Percentiles rank a stretch among this genome's conserved stretches.
Conservation (phyloP, 2,329 filamentous ascomycete species). For the Penicillium sp. region DNA sequence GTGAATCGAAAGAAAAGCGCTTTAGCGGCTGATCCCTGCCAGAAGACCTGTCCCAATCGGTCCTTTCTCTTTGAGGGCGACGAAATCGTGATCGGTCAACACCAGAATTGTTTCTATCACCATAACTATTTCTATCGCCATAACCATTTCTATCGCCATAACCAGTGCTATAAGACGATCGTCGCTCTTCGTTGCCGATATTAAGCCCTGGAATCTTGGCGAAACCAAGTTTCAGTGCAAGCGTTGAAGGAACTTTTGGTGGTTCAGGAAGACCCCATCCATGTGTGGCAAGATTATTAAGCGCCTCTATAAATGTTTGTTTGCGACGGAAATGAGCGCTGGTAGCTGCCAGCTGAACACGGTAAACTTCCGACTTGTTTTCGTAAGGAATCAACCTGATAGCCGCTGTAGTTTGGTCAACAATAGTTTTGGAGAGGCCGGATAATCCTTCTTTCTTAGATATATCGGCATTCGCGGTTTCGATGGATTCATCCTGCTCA, state of each 20-base stretch:
- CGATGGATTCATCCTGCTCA: constrained; percentile 44
- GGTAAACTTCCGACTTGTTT: constrained; percentile 29
- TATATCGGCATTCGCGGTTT: constrained; percentile 34
- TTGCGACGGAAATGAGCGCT: constrained; percentile 29
- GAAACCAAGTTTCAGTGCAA: constrained; percentile 30
- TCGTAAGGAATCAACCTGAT: constrained; percentile 23
- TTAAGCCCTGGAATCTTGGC: constrained; percentile 23
- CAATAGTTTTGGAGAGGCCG: constrained; percentile 16
- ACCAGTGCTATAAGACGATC: background rate
- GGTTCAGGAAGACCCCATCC: constrained; percentile 46
- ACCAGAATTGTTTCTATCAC: background rate
- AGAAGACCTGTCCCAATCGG: background rate
- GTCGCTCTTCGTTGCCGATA: background rate
- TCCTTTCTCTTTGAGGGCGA: background rate
- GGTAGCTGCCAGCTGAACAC: constrained; percentile 21
- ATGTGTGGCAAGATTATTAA: constrained; percentile 44
- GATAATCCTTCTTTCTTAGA: constrained; percentile 20
- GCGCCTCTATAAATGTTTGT: constrained; percentile 37
- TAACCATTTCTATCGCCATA: background rate
- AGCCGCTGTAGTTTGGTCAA: constrained; percentile 43
- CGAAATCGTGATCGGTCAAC: background rate
- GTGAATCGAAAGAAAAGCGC: background rate
- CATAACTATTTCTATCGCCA: background rate
- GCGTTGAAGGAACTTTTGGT: constrained; percentile 26
- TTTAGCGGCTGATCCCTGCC: background rate